Conservation (phyloP, 2,329 filamentous ascomycete genomes). For the Colletotrichum somersetense region DNA sequence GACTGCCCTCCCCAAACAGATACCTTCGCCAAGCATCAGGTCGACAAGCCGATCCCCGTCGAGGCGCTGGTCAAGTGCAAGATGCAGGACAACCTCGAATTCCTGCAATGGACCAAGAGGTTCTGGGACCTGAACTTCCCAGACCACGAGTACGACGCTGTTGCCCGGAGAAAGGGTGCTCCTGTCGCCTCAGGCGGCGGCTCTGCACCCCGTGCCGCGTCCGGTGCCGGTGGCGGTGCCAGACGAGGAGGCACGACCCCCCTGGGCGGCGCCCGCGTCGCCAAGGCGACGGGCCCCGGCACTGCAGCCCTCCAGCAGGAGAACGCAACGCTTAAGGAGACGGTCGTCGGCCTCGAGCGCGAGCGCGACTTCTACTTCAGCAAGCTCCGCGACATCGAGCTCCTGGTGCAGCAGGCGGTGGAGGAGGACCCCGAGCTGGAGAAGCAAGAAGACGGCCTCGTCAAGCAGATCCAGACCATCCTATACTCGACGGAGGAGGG, state of each 20-base stretch:
- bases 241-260: constrained; percentile 73
- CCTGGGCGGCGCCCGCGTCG: constrained; percentile 62
- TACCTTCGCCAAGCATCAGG: constrained; percentile 84
- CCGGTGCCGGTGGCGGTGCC: constrained; percentile 64
- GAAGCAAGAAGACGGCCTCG: constrained; percentile 90
- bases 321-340: constrained; percentile 92
- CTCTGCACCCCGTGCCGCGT: constrained; percentile 62
- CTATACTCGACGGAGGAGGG: constrained; percentile 96
- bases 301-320: constrained; percentile 84
- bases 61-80: constrained; percentile 95
- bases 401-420: constrained; percentile 91
- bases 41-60: constrained; percentile 92
- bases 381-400: constrained; percentile 96
- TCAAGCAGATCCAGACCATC: constrained; percentile 97
- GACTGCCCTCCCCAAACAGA: constrained; percentile 63
- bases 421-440: constrained; percentile 94
- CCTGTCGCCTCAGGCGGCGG: constrained; percentile 64
- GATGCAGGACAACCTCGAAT: constrained; percentile 99
- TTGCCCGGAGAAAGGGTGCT: constrained; percentile 83
- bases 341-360: constrained; percentile 91
- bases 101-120: constrained; percentile 95
- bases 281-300: constrained; percentile 63
- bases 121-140: constrained; percentile 99
- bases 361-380: constrained; percentile 99
- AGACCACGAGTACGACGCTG: constrained; percentile 95